These are phyloP conservation scores for Populus tremula DNA, from an alignment of 345 rosid species.

Conservation along the genomic window DNA sequence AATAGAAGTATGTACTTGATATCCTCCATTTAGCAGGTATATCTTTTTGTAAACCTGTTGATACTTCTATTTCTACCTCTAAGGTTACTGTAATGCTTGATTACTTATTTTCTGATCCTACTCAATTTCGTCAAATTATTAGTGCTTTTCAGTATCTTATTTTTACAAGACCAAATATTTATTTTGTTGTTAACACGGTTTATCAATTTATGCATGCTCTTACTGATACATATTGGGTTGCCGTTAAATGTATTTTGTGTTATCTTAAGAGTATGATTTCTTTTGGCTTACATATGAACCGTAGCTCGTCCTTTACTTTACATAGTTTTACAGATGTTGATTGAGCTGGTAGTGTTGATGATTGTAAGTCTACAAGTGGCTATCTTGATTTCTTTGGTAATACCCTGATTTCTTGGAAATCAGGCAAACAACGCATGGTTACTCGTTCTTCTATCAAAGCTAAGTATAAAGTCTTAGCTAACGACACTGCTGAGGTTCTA, in stretches of 20 bases:
- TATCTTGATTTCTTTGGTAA: neutral
- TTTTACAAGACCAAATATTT: too few relatives aligned
- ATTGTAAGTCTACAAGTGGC: neutral
- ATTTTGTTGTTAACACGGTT: neutral
- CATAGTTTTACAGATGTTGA: neutral
- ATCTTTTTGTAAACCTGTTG: too few relatives aligned
- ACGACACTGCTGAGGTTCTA: neutral
- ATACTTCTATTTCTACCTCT: too few relatives aligned
- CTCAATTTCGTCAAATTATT: too few relatives aligned
- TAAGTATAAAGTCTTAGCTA: neutral
- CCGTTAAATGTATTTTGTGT: neutral
- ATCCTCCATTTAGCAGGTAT: too few relatives aligned
- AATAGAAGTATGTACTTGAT: too few relatives aligned
- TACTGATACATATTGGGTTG: neutral
- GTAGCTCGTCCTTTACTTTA: too few relatives aligned
- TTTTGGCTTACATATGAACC: neutral
- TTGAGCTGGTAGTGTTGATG: neutral
- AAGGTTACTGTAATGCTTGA: too few relatives aligned
- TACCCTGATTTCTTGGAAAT: neutral
- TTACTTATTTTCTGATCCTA: too few relatives aligned
- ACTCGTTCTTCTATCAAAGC: neutral
- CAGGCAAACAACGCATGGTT: neutral
- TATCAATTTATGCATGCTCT: neutral
- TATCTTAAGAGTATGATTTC: neutral
- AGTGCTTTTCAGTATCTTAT: too few relatives aligned